A percentile compares a stretch with the other conserved stretches of the same genome.
phyloP scores from a whole-genome alignment of 345 rosid species.

The Linum tenue region DNA sequence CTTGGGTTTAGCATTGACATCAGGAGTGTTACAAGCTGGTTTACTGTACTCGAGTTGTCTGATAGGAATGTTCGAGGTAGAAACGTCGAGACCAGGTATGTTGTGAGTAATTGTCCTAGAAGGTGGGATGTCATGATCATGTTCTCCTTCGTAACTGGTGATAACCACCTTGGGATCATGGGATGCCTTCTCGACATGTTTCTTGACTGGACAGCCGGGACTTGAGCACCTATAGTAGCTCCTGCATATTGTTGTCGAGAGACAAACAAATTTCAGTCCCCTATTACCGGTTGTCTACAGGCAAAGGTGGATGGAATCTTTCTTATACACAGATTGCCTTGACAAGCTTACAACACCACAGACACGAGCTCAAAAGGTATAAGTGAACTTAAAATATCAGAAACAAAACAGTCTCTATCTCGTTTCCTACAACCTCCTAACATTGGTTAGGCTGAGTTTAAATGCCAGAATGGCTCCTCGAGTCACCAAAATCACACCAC shows the following conservation, averaged over 20 bases:
- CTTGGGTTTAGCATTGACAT: slow-evolving; percentile 22
- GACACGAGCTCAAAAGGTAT: not conserved
- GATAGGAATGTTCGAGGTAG: slow-evolving; percentile 16
- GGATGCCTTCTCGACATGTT: slow-evolving; percentile 76
- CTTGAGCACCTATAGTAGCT: slow-evolving; percentile 95
- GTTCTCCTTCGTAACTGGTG: slow-evolving; percentile 85
- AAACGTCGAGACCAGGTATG: slow-evolving; percentile 18
- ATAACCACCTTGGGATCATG: slow-evolving; percentile 57
- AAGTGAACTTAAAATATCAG: not conserved
- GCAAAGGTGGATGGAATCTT: not conserved
- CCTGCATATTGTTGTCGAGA: slow-evolving; percentile 33
- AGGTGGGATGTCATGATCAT: slow-evolving; percentile 75
- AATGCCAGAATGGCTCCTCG: no score
- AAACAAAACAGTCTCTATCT: no score
- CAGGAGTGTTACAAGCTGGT: slow-evolving; percentile 25
- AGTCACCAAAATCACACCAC: no score
- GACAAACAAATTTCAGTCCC: not conserved
- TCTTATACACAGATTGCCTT: not conserved
- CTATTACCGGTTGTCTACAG: not conserved
- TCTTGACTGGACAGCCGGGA: slow-evolving; percentile 84
- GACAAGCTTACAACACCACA: not conserved
- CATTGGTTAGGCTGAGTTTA: no score
- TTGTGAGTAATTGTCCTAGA: slow-evolving; percentile 59
- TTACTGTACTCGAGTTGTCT: slow-evolving; percentile 22
- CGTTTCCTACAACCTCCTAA: no score